Evolutionary conservation across 164 flowering plant species (phyloP).

Genomic region (Stephania cephalantha): DNA sequence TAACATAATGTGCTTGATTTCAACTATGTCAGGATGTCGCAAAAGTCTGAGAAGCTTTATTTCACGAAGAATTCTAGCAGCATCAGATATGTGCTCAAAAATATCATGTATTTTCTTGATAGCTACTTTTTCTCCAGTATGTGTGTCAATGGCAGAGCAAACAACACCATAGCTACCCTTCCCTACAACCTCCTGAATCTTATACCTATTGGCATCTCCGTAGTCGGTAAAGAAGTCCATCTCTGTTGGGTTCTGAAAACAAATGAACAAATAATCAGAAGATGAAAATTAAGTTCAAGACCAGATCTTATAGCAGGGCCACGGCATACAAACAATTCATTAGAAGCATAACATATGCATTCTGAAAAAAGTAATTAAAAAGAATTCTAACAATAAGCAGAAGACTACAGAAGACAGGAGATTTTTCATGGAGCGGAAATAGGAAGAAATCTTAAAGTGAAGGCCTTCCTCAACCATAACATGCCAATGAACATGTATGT

Average conservation of each 20-base stretch:
- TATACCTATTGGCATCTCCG: constrained; percentile 67
- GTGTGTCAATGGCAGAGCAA: constrained; percentile 67
- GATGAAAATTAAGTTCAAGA: neutral
- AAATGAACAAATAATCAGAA: neutral
- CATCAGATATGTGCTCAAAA: constrained; percentile 84
- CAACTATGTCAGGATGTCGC: constrained; percentile 90
- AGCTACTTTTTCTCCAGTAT: constrained; percentile 71
- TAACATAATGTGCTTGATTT: constrained; percentile 85
- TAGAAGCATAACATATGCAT: neutral
- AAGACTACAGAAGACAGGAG: neutral
- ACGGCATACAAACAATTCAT: neutral
- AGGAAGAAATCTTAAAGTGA: neutral
- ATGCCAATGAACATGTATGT: neutral
- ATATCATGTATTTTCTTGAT: constrained; percentile 78
- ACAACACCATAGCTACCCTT: constrained; percentile 83
- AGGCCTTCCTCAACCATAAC: neutral
- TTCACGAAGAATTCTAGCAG: constrained; percentile 87
- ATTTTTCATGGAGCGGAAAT: neutral
- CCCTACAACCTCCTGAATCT: constrained; percentile 68
- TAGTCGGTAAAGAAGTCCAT: constrained; percentile 79
- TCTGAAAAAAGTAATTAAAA: neutral
- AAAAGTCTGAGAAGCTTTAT: constrained; percentile 85
- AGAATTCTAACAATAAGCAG: neutral
- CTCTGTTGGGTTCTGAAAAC: constrained; percentile 44
- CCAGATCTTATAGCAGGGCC: neutral